Base-by-base conservation (phyloP, 805 yeast genomes). In the Lipomyces orientalis region DNA sequence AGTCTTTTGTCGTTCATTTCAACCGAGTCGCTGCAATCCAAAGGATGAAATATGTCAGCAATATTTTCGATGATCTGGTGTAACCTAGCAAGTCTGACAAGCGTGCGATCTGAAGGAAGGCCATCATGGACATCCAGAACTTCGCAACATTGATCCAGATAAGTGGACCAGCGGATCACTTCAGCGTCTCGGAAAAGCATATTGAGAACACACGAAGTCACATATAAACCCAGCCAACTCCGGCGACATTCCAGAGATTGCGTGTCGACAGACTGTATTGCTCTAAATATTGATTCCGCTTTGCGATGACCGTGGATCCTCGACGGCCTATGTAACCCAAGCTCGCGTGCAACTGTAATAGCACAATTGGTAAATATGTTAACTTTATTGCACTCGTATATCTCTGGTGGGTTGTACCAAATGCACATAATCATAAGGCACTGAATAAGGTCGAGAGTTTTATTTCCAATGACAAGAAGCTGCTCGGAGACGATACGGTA, bases 331-430 rank as follows among this genome's bases (percentile, higher is more conserved):
- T 86, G 86, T 4, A 92, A 82, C 0, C 97, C 97, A 63, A 93
- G 78, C 76, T 93, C 97, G 73, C 87, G 89, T 1, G 90, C 83
- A 77, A 93, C 81, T 3, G 89, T 82, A 14, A 88, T 86, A 62
- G 93, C 87, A 29, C 91, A 80, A 14, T 86, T 81, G 64, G 87
- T 86, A 70, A 91, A 83, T 62, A 91, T 80, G 75, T 90, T 95
- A 71, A 88, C 88, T 59, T 96, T 85, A 65, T 96, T 86, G 73
- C 90, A 90, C 70, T 88, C 90, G 71, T 90, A 90, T 72, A 90
- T 81, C 77, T 91, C 97, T 0, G 97, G 90, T 3, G 91, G 85
- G 71, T 90, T 90, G 75, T 91, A 92, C 97, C 97, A 93, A 35
- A 88, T 77, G 33, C 90, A 84, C 62, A 90, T 80, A 5, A 90